Percentiles rank a stretch among this genome's conserved stretches.
These are phyloP conservation scores for Tulasnella sp. DNA, from an alignment of 768 basidiomycete species.

Conservation along the genomic window DNA sequence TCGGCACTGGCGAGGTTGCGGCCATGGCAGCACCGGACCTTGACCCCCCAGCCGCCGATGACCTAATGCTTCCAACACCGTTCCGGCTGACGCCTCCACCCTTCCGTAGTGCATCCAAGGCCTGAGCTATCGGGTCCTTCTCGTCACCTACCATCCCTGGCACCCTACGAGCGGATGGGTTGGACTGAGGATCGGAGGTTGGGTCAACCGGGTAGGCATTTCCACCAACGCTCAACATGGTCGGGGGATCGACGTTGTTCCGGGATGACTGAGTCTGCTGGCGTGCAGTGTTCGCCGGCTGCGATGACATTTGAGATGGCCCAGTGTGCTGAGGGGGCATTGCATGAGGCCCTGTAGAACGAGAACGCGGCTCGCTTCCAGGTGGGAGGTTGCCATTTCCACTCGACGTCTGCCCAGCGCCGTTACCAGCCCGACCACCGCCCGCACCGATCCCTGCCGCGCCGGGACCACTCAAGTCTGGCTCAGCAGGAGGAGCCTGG, in stretches of 20 bases:
- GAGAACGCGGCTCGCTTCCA: background rate
- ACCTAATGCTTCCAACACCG: conserved; percentile 17
- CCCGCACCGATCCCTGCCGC: conserved; percentile 65
- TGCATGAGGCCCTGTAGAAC: background rate
- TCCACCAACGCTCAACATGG: conserved; percentile 59
- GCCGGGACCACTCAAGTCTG: conserved; percentile 33
- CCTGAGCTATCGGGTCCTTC: conserved; percentile 33
- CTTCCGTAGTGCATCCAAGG: conserved; percentile 29
- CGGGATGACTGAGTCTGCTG: conserved; percentile 1
- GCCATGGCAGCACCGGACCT: conserved; percentile 33
- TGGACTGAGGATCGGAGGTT: conserved; percentile 51
- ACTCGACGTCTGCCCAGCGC: background rate
- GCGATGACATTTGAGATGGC: background rate
- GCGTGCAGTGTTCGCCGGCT: background rate
- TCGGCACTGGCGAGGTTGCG: conserved; percentile 20
- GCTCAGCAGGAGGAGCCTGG: conserved; percentile 34
- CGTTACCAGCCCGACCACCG: background rate
- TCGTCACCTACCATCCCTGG: conserved; percentile 25
- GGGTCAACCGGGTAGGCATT: conserved; percentile 60
- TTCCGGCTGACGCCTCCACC: conserved; percentile 22
- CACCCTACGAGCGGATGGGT: conserved; percentile 10
- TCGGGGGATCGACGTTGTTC: conserved; percentile 38
- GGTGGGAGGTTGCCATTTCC: background rate
- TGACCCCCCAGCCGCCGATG: conserved; percentile 21
- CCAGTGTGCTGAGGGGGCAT: background rate